Evolutionary conservation across 2,329 filamentous ascomycete species (phyloP), one percentile per base, ranked within the genome.

Genomic region (Cephalotrichum gorgonifer): DNA sequence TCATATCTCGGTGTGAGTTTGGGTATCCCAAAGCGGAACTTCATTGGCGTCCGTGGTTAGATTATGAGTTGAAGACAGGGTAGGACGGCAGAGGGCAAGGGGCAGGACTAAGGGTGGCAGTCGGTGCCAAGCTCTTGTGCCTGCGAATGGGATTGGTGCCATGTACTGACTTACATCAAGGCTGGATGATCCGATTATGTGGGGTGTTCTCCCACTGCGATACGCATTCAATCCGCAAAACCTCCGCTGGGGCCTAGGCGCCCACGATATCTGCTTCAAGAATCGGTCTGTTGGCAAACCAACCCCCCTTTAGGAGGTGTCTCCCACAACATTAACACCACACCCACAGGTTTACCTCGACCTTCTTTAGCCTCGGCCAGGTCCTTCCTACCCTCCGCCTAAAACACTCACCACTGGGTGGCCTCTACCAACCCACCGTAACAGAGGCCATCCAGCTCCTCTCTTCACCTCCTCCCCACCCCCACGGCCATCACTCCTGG

Each of bases 251-350:
- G 81, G 84, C 9, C 76, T 98, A 49, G 93, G 88, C 23, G 94
- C 89, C 58, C 88, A 96, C 64, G 93, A 98, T 65, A 90, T 98
- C 52, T 96, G 90, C 68, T 98, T 94, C 65, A 84, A 83, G 59
- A 91, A 88, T 62, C 83, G 80, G 88, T 93, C 69, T 53, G 72
- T 43, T 44, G 12, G 26, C 27, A 22, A 35, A 44, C 48, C 38
- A 42, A 44, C 28, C 22, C 33, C 23, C 44, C 44, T 11, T 26
- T 17, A 27, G n/a, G 23, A 15, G 17, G 26, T 12, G 8, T 35
- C 26, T 25, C 43, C 17, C 33, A 6, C 31, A 8, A 47, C 39
- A 41, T 43, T 27, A 28, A 41, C 20, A 47, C 31, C n/a, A 30
- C 23, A 15, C 5, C 22, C 48, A 25, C 56, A 91, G 88, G 61